Percentiles rank a stretch among this genome's conserved stretches.
Conservation (phyloP, 148 eudicot genomes). For the Chenopodium suecicum region DNA sequence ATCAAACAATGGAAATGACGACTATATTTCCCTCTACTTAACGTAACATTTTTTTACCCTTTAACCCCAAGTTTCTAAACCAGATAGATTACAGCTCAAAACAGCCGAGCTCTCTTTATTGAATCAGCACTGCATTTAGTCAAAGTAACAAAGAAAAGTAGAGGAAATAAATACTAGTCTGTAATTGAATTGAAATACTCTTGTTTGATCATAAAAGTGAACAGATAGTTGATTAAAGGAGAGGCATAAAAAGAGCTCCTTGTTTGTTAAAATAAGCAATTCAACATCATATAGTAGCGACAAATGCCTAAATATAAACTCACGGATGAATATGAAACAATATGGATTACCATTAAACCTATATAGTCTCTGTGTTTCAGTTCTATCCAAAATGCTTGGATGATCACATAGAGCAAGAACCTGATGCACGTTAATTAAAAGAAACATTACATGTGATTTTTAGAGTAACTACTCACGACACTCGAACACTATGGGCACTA, state of each 20-base stretch:
- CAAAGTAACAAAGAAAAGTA: slow-evolving; percentile 1
- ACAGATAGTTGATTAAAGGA: too few relatives aligned
- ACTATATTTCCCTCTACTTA: too few relatives aligned
- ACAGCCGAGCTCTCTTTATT: slow-evolving; percentile 76
- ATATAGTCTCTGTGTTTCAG: slow-evolving; percentile 66
- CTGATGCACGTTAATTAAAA: slow-evolving; percentile 32
- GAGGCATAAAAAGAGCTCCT: background rate
- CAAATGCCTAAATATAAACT: background rate
- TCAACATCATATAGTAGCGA: too few relatives aligned
- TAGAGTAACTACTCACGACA: background rate
- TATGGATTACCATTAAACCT: too few relatives aligned
- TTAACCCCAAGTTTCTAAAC: too few relatives aligned
- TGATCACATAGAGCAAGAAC: slow-evolving; percentile 93
- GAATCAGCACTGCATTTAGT: slow-evolving; percentile 59
- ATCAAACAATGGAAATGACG: too few relatives aligned
- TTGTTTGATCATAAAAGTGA: background rate
- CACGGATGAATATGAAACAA: too few relatives aligned
- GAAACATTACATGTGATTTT: background rate
- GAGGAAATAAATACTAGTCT: background rate
- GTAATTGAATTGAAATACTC: background rate
- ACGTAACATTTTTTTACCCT: too few relatives aligned
- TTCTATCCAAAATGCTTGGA: slow-evolving; percentile 74
- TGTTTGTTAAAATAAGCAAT: too few relatives aligned
- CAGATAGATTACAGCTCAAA: slow-evolving; percentile 10
- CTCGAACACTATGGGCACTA: slow-evolving; percentile 6